Percentiles rank a stretch among this genome's conserved stretches.
These are phyloP conservation scores for Lizonia empirigonia DNA, from an alignment of 2,329 filamentous ascomycete species.

Conservation along the genomic window DNA sequence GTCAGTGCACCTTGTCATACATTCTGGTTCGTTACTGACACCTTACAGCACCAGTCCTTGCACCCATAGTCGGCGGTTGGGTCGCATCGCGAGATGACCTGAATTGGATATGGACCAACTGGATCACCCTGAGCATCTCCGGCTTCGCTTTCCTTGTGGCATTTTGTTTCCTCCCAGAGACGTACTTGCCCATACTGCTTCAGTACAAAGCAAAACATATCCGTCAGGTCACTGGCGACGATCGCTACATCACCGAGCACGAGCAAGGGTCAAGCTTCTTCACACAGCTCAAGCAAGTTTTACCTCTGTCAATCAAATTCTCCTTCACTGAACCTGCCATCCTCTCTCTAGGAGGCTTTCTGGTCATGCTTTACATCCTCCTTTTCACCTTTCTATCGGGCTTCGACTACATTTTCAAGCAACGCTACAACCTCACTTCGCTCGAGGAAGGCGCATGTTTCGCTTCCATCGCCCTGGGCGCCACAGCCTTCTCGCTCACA, in stretches of 20 bases:
- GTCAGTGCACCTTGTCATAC: not conserved
- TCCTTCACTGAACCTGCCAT: conserved; percentile 2
- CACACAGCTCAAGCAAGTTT: not conserved
- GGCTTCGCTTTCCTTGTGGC: conserved; percentile 9
- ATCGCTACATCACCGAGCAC: conserved; percentile 47
- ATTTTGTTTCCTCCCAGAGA: conserved; percentile 55
- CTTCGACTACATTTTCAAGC: conserved; percentile 17
- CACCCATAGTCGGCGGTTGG: conserved; percentile 12
- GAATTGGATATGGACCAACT: conserved; percentile 11
- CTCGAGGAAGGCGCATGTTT: conserved; percentile 13
- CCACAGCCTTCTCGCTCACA: conserved; percentile 1
- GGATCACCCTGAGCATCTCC: conserved; percentile 13
- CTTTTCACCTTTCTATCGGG: conserved; percentile 13
- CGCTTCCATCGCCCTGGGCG: conserved; percentile 7
- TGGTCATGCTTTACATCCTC: conserved; percentile 11
- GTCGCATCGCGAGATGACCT: not conserved
- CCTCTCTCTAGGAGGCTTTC: conserved; percentile 1
- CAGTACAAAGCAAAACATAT: conserved; percentile 40
- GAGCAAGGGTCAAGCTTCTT: not conserved
- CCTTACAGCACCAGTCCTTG: conserved; percentile 8
- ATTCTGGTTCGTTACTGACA: not conserved
- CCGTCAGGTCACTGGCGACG: conserved; percentile 39
- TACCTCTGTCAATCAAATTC: not conserved
- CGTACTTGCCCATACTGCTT: conserved; percentile 51
- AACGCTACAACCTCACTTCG: not conserved